phyloP scores from a whole-genome alignment of 345 rosid genomes.

The Eucalyptus curtisii region DNA sequence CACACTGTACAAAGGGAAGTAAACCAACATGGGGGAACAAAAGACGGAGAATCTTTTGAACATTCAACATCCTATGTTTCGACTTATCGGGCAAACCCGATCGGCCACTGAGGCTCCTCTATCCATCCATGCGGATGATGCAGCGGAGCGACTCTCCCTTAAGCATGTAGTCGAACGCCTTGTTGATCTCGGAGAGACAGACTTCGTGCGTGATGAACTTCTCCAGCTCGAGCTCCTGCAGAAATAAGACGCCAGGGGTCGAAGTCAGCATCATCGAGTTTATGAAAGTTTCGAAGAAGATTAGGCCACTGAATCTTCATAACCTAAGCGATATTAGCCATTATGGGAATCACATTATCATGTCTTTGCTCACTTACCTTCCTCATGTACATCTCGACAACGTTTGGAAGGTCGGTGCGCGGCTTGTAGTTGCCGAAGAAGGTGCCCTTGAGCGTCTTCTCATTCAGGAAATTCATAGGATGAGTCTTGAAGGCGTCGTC shows the following conservation, averaged over 20 bases:
- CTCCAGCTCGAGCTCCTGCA: conserved; percentile 35
- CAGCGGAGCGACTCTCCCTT: conserved; percentile 32
- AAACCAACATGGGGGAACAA: background rate
- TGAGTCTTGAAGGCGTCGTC: conserved; percentile 30
- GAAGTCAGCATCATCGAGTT: background rate
- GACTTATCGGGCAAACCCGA: background rate
- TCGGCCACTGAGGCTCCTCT: background rate
- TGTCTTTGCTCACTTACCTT: conserved; percentile 5
- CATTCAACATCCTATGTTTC: background rate
- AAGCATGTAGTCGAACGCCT: conserved; percentile 38
- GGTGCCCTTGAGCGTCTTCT: conserved; percentile 32
- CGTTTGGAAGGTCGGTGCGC: conserved; percentile 17
- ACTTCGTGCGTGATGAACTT: conserved; percentile 37
- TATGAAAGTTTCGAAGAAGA: background rate
- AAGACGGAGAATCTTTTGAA: background rate
- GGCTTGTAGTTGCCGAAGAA: conserved; percentile 36
- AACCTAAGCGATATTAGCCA: background rate
- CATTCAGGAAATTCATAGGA: conserved; percentile 20
- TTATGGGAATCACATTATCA: background rate
- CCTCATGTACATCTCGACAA: conserved; percentile 28
- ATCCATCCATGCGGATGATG: conserved; percentile 25
- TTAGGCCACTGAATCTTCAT: background rate
- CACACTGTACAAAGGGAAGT: background rate
- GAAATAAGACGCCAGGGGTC: background rate
- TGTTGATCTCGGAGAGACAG: conserved; percentile 36